Evolutionary conservation across 345 rosid species (phyloP).

Genomic region (Melaleuca alternifolia): DNA sequence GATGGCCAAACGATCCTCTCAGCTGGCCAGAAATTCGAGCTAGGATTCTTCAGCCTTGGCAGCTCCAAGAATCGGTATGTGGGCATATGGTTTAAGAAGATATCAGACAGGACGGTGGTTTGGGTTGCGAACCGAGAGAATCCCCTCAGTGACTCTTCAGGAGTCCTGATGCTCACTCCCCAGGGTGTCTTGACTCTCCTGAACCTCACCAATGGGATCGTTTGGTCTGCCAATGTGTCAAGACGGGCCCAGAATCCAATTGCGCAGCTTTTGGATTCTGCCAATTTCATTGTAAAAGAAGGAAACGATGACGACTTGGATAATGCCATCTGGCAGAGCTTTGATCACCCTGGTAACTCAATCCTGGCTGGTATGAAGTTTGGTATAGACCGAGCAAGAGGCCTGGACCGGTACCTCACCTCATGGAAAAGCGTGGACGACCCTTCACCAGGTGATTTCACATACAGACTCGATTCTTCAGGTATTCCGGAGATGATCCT

Average conservation of each 20-base stretch:
- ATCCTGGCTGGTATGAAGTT: slow-evolving; percentile 43
- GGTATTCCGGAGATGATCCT: slow-evolving; percentile 21
- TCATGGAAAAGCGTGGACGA: slow-evolving; percentile 33
- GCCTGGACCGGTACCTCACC: slow-evolving; percentile 11
- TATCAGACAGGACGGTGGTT: slow-evolving; percentile 16
- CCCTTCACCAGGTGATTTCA: slow-evolving; percentile 25
- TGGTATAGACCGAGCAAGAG: slow-evolving; percentile 23
- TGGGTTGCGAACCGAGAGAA: slow-evolving; percentile 43
- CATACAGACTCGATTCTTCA: slow-evolving; percentile 4
- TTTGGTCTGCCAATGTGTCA: slow-evolving; percentile 19
- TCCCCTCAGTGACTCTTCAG: slow-evolving; percentile 30
- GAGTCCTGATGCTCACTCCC: slow-evolving; percentile 14
- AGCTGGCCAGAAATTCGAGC: not conserved
- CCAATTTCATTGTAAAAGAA: slow-evolving; percentile 35
- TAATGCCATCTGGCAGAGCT: slow-evolving; percentile 36
- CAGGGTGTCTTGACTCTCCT: slow-evolving; percentile 3
- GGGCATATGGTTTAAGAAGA: slow-evolving; percentile 40
- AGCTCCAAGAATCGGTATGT: slow-evolving; percentile 25
- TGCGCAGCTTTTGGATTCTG: slow-evolving; percentile 24
- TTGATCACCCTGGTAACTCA: slow-evolving; percentile 42
- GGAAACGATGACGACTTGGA: not conserved
- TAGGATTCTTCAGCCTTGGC: slow-evolving; percentile 31
- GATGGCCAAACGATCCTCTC: slow-evolving; percentile 15
- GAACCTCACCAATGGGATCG: not conserved
- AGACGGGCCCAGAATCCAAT: slow-evolving; percentile 2